Evolutionary conservation across 2,329 filamentous ascomycete genomes (phyloP).

Genomic region (Penicillium hordei): DNA sequence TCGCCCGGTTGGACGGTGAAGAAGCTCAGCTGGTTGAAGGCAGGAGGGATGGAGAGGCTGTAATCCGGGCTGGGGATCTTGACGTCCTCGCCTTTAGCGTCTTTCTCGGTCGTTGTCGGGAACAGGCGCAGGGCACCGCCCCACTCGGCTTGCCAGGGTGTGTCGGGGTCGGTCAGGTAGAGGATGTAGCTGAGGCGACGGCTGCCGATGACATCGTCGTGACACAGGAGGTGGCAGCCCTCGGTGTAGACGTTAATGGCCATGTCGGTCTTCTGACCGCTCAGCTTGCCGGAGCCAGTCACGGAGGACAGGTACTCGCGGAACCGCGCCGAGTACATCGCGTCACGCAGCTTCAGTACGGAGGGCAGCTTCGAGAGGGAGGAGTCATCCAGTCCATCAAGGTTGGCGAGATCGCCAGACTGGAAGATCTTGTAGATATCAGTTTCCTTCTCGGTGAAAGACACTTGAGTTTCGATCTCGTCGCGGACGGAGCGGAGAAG

Average conservation of each 20-base stretch:
- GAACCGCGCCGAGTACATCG: constrained; percentile 87
- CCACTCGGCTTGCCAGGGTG: constrained; percentile 86
- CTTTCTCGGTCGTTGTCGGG: constrained; percentile 65
- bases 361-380: constrained; percentile 84
- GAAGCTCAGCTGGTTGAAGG: constrained; percentile 97
- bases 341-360: constrained; percentile 87
- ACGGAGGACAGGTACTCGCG: constrained; percentile 84
- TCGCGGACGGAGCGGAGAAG: constrained; percentile 82
- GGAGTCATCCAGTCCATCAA: constrained; percentile 86
- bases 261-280: constrained; percentile 96
- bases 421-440: constrained; percentile 99
- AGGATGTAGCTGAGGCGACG: constrained; percentile 94
- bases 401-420: constrained; percentile 93
- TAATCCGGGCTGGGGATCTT: constrained; percentile 78
- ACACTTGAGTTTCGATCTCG: constrained; percentile 86
- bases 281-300: constrained; percentile 81
- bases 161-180: constrained; percentile 90
- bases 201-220: constrained; percentile 98
- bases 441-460: constrained; percentile 97
- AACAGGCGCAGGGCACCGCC: constrained; percentile 88
- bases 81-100: constrained; percentile 70
- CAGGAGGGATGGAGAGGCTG: constrained; percentile 81
- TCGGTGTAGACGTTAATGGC: constrained; percentile 98
- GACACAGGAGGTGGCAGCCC: constrained; percentile 90
- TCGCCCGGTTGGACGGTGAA: constrained; percentile 98